Conservation (phyloP, 768 basidiomycete species). For the Russula sp. region DNA sequence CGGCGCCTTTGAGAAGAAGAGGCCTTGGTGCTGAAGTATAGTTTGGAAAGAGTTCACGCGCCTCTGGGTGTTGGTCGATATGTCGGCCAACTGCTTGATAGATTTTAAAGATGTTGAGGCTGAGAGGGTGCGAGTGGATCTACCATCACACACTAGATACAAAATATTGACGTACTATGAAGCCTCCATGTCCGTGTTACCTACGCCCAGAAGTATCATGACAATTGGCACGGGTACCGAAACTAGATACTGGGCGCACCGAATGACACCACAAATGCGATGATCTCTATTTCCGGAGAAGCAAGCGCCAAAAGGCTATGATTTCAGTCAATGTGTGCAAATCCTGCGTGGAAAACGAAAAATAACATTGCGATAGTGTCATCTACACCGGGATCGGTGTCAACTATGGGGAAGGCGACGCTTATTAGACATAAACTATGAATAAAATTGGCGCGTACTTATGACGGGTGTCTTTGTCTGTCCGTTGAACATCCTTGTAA, state of each 20-base stretch:
- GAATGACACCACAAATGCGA: constrained; percentile 73
- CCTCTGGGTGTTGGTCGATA: constrained; percentile 52
- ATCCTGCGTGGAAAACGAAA: background rate
- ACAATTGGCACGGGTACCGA: background rate
- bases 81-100: constrained; percentile 67
- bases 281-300: constrained; percentile 78
- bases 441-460: constrained; percentile 45
- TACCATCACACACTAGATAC: background rate
- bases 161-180: constrained; percentile 50
- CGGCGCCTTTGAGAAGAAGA: constrained; percentile 61
- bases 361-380: constrained; percentile 74
- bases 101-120: constrained; percentile 70
- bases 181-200: constrained; percentile 65
- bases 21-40: constrained; percentile 52
- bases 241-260: constrained; percentile 45
- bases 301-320: constrained; percentile 70
- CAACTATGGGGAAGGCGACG: constrained; percentile 48
- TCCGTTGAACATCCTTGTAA: background rate
- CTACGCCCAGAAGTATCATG: constrained; percentile 37
- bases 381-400: constrained; percentile 86
- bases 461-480: constrained; percentile 53
- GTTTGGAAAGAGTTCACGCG: constrained; percentile 58
- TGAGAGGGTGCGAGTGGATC: constrained; percentile 34
- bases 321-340: constrained; percentile 7
- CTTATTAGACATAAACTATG: background rate